These are phyloP conservation scores for Blattamonas nauphoetae DNA, from an alignment of 78 protist genomes.

Conservation along the genomic window DNA sequence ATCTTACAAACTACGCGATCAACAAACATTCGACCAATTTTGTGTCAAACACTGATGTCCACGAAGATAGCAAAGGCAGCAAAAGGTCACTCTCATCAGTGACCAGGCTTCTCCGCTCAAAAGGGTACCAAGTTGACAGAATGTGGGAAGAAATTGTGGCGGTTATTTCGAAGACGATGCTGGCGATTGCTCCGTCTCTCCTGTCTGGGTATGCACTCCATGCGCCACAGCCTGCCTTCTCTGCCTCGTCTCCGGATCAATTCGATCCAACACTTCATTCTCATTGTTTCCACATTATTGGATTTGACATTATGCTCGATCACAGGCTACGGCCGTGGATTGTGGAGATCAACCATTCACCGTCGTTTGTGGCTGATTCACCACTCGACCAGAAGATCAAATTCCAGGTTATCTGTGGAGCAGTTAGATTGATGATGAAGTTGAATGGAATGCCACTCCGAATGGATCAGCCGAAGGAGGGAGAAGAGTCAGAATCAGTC, in stretches of 20 bases:
- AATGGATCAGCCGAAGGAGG: neutral
- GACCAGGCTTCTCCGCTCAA: neutral
- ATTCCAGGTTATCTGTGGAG: neutral
- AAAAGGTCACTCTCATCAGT: neutral
- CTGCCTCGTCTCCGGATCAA: neutral
- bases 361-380: neutral
- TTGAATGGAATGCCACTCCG: neutral
- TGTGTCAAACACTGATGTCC: neutral
- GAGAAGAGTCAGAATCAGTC: neutral
- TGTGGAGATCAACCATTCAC: constrained; percentile 11
- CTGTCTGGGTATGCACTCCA: neutral
- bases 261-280: neutral
- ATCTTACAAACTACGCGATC: neutral
- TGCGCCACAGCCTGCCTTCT: neutral
- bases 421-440: neutral
- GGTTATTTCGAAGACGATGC: neutral
- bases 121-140: neutral
- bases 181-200: neutral
- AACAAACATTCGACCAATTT: neutral
- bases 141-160: neutral
- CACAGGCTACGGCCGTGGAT: constrained; percentile 16
- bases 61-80: neutral
- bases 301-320: neutral
- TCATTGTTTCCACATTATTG: neutral
- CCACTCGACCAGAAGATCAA: neutral